phyloP scores from a whole-genome alignment of 2,329 filamentous ascomycete genomes.

The Falciphora oryzae region DNA sequence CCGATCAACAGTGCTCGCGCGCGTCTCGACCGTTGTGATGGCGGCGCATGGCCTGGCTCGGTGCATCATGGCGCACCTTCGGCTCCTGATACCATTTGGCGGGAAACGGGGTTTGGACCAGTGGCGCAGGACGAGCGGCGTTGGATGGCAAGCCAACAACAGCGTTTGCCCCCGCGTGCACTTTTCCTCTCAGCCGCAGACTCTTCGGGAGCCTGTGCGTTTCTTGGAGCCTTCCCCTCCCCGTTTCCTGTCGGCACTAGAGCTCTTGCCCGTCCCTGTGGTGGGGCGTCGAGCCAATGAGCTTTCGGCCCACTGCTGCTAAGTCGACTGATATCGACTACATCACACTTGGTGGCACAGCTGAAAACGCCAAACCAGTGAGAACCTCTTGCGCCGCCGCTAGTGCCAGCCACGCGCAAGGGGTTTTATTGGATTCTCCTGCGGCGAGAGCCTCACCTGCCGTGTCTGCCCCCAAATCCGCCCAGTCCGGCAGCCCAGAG shows the following conservation, averaged over 20 bases:
- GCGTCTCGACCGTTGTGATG: neutral
- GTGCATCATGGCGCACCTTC: too few relatives aligned
- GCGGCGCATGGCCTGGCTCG: neutral
- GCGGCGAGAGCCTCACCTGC: too few relatives aligned
- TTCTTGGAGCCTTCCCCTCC: neutral
- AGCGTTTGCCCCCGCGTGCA: neutral
- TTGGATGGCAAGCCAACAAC: too few relatives aligned
- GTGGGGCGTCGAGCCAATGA: neutral
- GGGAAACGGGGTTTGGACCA: too few relatives aligned
- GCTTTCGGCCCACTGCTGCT: neutral
- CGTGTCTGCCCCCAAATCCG: too few relatives aligned
- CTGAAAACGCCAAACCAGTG: neutral
- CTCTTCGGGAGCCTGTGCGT: neutral
- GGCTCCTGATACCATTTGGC: too few relatives aligned
- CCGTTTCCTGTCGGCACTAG: neutral
- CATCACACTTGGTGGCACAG: too few relatives aligned
- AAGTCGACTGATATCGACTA: too few relatives aligned
- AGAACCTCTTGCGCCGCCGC: neutral
- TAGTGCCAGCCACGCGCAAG: neutral
- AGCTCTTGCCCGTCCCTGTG: neutral
- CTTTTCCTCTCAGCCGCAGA: neutral
- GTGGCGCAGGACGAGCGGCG: too few relatives aligned
- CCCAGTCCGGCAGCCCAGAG: too few relatives aligned
- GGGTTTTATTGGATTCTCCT: neutral
- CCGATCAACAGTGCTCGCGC: too few relatives aligned